Evolutionary conservation across 768 basidiomycete genomes (phyloP), one percentile per base, ranked within the genome.

Genomic region (Russula sp.): DNA sequence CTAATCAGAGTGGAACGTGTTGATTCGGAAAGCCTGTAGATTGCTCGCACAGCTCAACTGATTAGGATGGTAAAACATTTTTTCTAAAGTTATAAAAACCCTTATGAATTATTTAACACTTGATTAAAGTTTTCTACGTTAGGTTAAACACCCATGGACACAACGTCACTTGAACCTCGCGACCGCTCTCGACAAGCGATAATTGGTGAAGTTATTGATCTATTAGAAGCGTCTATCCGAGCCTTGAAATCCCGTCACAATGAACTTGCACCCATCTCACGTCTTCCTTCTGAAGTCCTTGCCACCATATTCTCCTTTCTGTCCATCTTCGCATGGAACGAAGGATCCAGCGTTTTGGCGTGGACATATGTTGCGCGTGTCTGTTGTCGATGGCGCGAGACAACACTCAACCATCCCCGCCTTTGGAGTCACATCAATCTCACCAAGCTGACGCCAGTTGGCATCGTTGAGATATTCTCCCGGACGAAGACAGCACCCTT

Each of bases 331-430:
- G 30, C 11, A 36, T 28, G 28, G 40, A 22, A 44, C 10, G 18
- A 8, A 28, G 10, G 20, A 32, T 2, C 30, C 2, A 2, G 5
- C 20, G 16, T 1, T 32, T 53, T 64, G 7, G 20, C 8, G 1
- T 67, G 66, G 66, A 44, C 61, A 26, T 6, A 22, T 24, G 38
- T 61, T 18, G 10, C 66, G 22, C 66, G 57, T 26, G 66, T 67
- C 34, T 67, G 62, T 14, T 62, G 30, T 22, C 62, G n/a, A 36
- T 67, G 66, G 66, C 66, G 62, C 8, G 58, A 67, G 16, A 46
- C 61, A 11, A 62, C 66, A 14, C 59, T 67, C 24, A 20, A 40
- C 8, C n/a, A 60, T 7, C 58, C 58, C 49, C 51, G 54, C 13
- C 32, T 67, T 9, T 67, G 62, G 62, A 57, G 52, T 38, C 58